These are phyloP conservation scores for Calonectria honghensis DNA, from an alignment of 2,329 filamentous ascomycete species.

Conservation along the genomic window DNA sequence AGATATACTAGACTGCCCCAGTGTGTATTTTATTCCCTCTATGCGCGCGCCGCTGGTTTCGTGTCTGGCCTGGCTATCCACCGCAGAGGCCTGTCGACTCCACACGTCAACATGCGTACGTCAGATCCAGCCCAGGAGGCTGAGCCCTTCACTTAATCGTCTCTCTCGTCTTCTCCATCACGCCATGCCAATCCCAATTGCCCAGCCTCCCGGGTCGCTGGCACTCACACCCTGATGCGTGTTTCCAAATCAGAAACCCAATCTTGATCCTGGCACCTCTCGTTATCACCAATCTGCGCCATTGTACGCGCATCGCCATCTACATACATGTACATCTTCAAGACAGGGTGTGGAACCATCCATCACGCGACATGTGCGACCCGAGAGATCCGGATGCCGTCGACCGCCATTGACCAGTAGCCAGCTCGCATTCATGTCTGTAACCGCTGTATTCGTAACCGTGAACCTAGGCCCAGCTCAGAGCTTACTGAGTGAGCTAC, in stretches of 20 bases:
- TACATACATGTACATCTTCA: conserved; percentile 19
- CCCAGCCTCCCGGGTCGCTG: conserved; percentile 19
- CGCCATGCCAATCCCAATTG: neutral
- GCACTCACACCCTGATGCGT: neutral
- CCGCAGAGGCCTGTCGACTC: conserved; percentile 13
- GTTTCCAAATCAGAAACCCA: conserved; percentile 10
- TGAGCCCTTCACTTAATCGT: neutral
- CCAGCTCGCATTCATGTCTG: neutral
- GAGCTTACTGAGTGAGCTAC: neutral
- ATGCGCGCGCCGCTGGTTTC: neutral
- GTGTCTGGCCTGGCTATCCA: neutral
- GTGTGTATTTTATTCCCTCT: conserved; percentile 20
- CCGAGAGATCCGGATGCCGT: conserved; percentile 46
- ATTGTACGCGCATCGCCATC: neutral
- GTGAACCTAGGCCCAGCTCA: neutral
- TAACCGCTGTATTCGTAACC: neutral
- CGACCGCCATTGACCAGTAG: conserved; percentile 14
- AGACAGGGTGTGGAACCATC: conserved; percentile 16
- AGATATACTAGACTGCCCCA: conserved; percentile 9
- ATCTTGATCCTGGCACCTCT: neutral
- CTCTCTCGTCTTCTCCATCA: neutral
- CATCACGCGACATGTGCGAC: conserved; percentile 41
- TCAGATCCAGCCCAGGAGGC: conserved; percentile 25
- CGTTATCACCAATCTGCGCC: neutral
- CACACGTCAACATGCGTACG: conserved; percentile 29